Base-by-base conservation (phyloP, 140 eudicot genomes). In the Ambrosia hybrid region DNA sequence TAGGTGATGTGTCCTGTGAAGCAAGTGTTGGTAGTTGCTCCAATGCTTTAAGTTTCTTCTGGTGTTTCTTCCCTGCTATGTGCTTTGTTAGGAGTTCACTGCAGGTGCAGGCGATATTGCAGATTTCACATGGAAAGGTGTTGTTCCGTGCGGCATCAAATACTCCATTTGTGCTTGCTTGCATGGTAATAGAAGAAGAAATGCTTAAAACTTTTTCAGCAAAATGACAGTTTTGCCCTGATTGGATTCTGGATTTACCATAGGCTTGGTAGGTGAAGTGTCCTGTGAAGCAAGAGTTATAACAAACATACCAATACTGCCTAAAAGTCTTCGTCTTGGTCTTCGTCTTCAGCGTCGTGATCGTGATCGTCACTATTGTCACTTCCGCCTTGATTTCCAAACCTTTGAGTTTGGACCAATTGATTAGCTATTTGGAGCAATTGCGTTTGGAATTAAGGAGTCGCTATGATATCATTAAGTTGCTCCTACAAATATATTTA, bases 21-120 rank as follows among this genome's bases (percentile, higher is more conserved):
- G 37, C 11, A 10, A 8, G 16, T 41, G 58, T 57, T 6, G 78
- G 68, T 3, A 55, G 46, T 65, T 36, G 69, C 13, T 3, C 58
- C 3, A 56, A 66, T 14, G 57, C 74, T 73, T 37, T 51, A 12
- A 73, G 34, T 38, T 79, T 79, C 55, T 58, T 73, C 0, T 0
- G 70, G 65, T 79, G 83, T 58, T 79, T 79, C 68, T 79, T 79
- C 10, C 83, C 83, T 0, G 15, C 13, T 11, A 73, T 2, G 55
- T 79, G 83, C 34, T 14, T 5, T 37, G 13, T 48, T 6, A 73
- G 64, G 13, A 6, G 59, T 51, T 73, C 79, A 14, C 2, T 17
- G 34, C 71, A 66, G 8, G 79, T 66, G 66, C 83, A 79, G 51
- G 66, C 73, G 51, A 79, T 58, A 9, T 73, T 57, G 59, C 83